These are phyloP conservation scores for Xylaria arbuscula DNA, from an alignment of 2,329 filamentous ascomycete species.

Conservation along the genomic window DNA sequence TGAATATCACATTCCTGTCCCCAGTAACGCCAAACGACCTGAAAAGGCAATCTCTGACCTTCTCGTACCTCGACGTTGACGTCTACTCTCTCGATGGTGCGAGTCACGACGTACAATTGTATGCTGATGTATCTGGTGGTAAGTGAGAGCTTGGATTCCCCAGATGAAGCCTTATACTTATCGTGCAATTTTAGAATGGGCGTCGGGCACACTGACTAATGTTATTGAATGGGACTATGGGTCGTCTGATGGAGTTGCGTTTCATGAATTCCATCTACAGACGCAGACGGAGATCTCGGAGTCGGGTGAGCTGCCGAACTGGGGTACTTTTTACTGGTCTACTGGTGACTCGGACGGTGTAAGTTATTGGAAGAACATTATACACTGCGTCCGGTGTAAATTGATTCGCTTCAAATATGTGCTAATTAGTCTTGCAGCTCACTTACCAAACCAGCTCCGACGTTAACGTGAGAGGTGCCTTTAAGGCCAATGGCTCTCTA, in stretches of 20 bases:
- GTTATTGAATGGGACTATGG: conserved; percentile 72
- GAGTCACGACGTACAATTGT: conserved; percentile 74
- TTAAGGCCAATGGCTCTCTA: conserved; percentile 71
- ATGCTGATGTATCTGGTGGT: conserved; percentile 78
- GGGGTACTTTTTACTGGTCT: conserved; percentile 80
- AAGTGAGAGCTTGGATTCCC: conserved; percentile 43
- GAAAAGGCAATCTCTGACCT: conserved; percentile 73
- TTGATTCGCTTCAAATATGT: background rate
- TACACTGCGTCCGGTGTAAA: too few species aligned
- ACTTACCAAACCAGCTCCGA: conserved; percentile 79
- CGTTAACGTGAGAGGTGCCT: conserved; percentile 71
- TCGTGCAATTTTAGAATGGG: conserved; percentile 69
- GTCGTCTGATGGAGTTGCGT: conserved; percentile 63
- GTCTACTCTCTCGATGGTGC: conserved; percentile 71
- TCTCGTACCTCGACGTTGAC: conserved; percentile 75
- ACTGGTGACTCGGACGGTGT: conserved; percentile 65
- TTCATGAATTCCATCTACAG: conserved; percentile 71
- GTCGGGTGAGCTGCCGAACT: conserved; percentile 76
- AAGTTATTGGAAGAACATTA: conserved; percentile 41
- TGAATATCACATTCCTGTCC: conserved; percentile 78
- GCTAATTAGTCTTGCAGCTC: conserved; percentile 56
- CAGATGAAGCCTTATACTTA: conserved; percentile 27
- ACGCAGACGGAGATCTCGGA: conserved; percentile 76
- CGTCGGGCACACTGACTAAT: conserved; percentile 68
- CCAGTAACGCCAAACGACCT: conserved; percentile 75